Base-by-base conservation (phyloP, 768 basidiomycete species). In the Tylopilus sp. region DNA sequence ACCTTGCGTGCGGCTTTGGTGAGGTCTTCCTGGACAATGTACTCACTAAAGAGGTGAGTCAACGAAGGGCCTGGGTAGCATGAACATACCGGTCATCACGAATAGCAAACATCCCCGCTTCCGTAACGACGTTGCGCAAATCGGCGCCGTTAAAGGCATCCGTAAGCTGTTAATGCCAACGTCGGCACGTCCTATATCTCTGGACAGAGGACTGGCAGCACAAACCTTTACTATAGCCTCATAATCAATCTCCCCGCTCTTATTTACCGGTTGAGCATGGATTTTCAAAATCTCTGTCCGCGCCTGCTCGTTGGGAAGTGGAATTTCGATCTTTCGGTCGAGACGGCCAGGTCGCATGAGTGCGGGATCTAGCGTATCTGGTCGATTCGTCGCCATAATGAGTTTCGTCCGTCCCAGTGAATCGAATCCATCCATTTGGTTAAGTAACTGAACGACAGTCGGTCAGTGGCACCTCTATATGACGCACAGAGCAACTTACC, bases 351-450 rank as follows among this genome's bases (percentile, higher is more conserved):
- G 95, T 48, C 95, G 90, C 49, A 99, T 79, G 21, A 99, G 82
- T 13, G 95, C 95, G 13, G 97, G 97, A 71, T 98, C 97, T 30
- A 98, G 82, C 2, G 95, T 98, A 69, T 99, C 97, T 0, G 97
- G 97, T 64, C 97, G 80, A 75, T 98, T 99, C 22, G 97, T 99
- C n/a, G 97, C 97, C 92, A 98, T 98, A 69, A 99, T 99, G 47
- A 98, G 81, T 71, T 98, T 98, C 30, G 95, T 98, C 57, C 77
- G 78, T 40, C 97, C 97, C 25, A 99, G 77, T 15, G 95, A 93
- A 71, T 98, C 97, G 73, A 99, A 99, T 21, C 97, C 97, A 67
- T 99, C 97, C 93, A 99, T 97, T 72, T 98, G 95, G 65, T 98
- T 98, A 28, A 99, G 80, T 22, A 99, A 77, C 93, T 95, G 61